These are phyloP conservation scores for Colletotrichum limetticola DNA, from an alignment of 2,329 filamentous ascomycete species.

Conservation along the genomic window DNA sequence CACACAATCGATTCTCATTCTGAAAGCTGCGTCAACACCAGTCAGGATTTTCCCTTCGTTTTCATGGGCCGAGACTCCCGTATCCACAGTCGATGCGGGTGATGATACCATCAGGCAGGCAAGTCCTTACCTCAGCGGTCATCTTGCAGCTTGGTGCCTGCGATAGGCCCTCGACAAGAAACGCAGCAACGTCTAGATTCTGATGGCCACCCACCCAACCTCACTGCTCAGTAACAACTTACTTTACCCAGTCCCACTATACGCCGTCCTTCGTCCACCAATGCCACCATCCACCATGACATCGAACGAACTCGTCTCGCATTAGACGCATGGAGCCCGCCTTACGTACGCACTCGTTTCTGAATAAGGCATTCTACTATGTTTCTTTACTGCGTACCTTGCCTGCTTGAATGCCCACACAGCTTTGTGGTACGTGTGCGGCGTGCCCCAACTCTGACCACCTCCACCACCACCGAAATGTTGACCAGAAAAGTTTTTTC, in stretches of 20 bases:
- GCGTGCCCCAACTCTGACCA: not conserved
- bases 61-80: not conserved
- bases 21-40: not conserved
- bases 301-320: conserved; percentile 28
- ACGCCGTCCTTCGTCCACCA: not conserved
- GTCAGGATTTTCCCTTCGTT: conserved; percentile 2
- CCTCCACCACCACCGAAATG: not conserved
- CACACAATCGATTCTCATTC: not conserved
- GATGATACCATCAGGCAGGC: conserved; percentile 23
- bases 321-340: conserved; percentile 9
- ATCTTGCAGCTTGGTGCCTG: not conserved
- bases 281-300: not conserved
- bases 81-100: not conserved
- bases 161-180: not conserved
- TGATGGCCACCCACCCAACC: not conserved
- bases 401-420: not conserved
- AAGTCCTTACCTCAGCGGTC: not conserved
- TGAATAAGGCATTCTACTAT: conserved; percentile 6
- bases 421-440: not conserved
- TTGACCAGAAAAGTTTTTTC: not conserved
- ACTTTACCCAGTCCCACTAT: not conserved
- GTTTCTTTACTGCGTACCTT: not conserved
- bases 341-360: conserved; percentile 31
- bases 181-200: not conserved
- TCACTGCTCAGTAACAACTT: too few species aligned